phyloP scores from a whole-genome alignment of 2,329 filamentous ascomycete species.

The Cordyceps farinosa region DNA sequence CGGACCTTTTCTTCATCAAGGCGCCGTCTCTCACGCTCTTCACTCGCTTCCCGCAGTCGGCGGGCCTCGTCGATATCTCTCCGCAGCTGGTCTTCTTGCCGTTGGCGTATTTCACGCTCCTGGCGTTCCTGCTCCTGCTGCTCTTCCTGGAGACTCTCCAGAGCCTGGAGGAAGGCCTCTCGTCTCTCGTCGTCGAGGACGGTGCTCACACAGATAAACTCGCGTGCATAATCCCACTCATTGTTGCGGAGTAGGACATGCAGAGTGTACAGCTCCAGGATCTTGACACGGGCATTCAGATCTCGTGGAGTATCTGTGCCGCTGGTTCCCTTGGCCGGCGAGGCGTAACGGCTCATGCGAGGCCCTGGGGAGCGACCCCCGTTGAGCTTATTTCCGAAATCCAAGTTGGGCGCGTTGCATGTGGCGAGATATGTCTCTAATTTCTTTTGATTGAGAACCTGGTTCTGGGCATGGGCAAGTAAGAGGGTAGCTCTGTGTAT shows the following conservation, averaged over 20 bases:
- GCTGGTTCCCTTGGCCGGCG: constrained; percentile 47
- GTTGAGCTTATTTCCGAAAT: constrained; percentile 63
- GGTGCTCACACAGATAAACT: constrained; percentile 83
- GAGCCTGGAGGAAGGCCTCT: constrained; percentile 81
- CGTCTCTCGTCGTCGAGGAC: constrained; percentile 88
- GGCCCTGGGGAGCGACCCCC: constrained; percentile 38
- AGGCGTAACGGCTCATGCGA: constrained; percentile 38
- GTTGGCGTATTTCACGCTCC: constrained; percentile 56
- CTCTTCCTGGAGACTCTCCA: constrained; percentile 81
- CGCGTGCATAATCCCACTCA: constrained; percentile 92
- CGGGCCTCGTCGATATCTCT: constrained; percentile 56
- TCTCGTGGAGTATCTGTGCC: constrained; percentile 82
- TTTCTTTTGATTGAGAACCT: constrained; percentile 78
- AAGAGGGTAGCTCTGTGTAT: constrained; percentile 73
- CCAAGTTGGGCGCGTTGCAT: constrained; percentile 67
- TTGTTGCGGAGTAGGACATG: constrained; percentile 91
- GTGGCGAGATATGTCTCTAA: constrained; percentile 87
- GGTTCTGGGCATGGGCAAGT: constrained; percentile 81
- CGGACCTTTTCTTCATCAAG: constrained; percentile 52
- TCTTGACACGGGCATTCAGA: constrained; percentile 79
- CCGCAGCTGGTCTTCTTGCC: constrained; percentile 55
- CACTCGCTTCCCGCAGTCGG: constrained; percentile 54
- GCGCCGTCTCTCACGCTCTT: constrained; percentile 50
- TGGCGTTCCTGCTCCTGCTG: constrained; percentile 66
- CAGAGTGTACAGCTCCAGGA: constrained; percentile 91